Base-by-base conservation (phyloP, 805 yeast genomes). In the Schizosaccharomyces japonicus region DNA sequence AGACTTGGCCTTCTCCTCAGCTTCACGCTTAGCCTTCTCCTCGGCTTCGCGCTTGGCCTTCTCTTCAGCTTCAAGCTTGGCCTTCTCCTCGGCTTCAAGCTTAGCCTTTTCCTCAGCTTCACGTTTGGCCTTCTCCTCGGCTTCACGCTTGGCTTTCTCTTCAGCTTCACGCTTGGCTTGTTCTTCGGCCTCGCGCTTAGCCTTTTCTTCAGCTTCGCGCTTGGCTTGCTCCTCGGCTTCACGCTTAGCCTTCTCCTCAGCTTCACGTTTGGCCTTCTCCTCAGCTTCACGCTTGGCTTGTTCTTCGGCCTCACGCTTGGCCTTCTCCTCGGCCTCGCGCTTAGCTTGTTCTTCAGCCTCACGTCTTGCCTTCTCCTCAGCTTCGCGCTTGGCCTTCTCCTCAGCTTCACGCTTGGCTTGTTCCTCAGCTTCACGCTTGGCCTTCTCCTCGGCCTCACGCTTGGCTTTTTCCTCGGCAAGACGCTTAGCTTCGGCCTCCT, bases 211-310 rank as follows among this genome's bases (percentile, higher is more conserved):
- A 27, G 25, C 23, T 29, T 42, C 46, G 11, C 33, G 46, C 33
- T 42, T 32, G 25, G 13, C 23, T 17, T 34, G 30, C 6, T 45
- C 51, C 36, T 53, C 57, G 6, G 49, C 56, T 26, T 51, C 51
- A n/a, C 44, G 23, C 47, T 31, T 51, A 48, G 47, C 50, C n/a
- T 51, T 56, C 11, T 51, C 62, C 26, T 51, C 50, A 70, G 65
- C 11, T 65, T 70, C 72, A 29, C 64, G 65, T 31, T 65, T 69
- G 30, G 61, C 57, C 42, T 63, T 61, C 26, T 55, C 52, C 49
- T 68, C 60, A 48, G 63, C 67, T 33, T 60, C 60, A 46, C 73
- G 39, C 23, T 48, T 45, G 19, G 30, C 47, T 17, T 31, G 25
- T 19, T 32, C 39, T 10, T 49, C 51, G 10, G 48, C 52, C 33